phyloP scores from a whole-genome alignment of 2,329 filamentous ascomycete species.

The Fusarium keratoplasticum region DNA sequence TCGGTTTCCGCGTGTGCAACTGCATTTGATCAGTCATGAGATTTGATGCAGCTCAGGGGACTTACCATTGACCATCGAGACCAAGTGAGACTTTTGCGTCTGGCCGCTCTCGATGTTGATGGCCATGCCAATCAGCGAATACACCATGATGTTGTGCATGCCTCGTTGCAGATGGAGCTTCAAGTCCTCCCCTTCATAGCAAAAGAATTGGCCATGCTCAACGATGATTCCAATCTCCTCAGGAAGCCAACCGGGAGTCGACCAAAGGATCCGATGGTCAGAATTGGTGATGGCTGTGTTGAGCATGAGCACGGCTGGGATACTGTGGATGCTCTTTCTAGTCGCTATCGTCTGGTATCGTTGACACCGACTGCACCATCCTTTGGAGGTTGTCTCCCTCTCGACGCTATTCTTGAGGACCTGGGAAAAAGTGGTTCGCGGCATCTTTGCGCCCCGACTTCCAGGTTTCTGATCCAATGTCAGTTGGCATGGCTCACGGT shows the following conservation, averaged over 20 bases:
- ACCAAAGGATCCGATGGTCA: conserved; percentile 86
- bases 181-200: conserved; percentile 92
- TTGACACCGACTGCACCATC: conserved; percentile 93
- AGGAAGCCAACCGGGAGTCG: conserved; percentile 89
- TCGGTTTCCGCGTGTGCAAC: conserved; percentile 74
- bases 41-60: background rate
- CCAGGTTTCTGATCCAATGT: conserved; percentile 56
- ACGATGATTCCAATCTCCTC: conserved; percentile 94
- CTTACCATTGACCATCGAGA: conserved; percentile 86
- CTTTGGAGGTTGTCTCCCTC: conserved; percentile 86
- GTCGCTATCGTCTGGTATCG: conserved; percentile 90
- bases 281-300: conserved; percentile 81
- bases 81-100: conserved; percentile 88
- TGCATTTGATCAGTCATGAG: conserved; percentile 49
- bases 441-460: conserved; percentile 61
- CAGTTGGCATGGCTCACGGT: background rate
- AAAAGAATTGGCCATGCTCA: conserved; percentile 91
- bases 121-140: conserved; percentile 90
- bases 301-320: conserved; percentile 88
- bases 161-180: conserved; percentile 82
- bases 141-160: conserved; percentile 85
- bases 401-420: conserved; percentile 94
- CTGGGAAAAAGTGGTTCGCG: conserved; percentile 81
- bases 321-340: conserved; percentile 82
- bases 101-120: conserved; percentile 89